A percentile compares a stretch with the other conserved stretches of the same genome.
Evolutionary conservation across 2,329 filamentous ascomycete species (phyloP).

Genomic region (Colletotrichum destructivum): DNA sequence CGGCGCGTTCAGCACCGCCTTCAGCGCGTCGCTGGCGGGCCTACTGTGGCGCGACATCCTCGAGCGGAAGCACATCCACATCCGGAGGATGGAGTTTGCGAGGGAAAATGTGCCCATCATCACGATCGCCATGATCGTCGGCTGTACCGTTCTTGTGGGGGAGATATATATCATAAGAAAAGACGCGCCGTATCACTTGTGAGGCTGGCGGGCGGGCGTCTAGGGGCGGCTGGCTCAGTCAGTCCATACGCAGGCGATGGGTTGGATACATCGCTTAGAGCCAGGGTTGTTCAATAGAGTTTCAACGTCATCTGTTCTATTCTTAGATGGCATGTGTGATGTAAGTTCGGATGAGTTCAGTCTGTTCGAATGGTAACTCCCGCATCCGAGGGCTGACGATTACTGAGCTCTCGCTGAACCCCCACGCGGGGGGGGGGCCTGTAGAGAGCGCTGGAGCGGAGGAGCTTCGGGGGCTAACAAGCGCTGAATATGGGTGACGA

Average conservation of each 20-base stretch:
- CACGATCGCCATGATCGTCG: conserved; percentile 76
- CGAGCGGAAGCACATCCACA: conserved; percentile 76
- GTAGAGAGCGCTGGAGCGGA: neutral
- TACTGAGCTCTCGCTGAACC: neutral
- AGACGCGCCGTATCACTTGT: conserved; percentile 52
- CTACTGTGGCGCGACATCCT: conserved; percentile 82
- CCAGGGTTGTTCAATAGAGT: too few species aligned
- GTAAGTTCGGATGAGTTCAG: too few species aligned
- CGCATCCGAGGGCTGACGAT: neutral
- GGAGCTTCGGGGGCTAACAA: neutral
- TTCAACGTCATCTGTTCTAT: neutral
- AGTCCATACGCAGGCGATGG: too few species aligned
- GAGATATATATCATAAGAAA: conserved; percentile 73
- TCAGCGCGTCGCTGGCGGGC: conserved; percentile 80
- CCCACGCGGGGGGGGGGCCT: too few species aligned
- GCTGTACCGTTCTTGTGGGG: conserved; percentile 72
- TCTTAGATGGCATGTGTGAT: neutral
- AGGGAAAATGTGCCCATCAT: conserved; percentile 80
- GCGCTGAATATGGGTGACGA: neutral
- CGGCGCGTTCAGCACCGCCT: conserved; percentile 80
- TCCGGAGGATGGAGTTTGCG: conserved; percentile 76
- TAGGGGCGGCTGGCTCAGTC: too few species aligned
- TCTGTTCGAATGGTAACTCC: neutral
- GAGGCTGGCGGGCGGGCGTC: neutral
- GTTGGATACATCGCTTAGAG: too few species aligned